These are phyloP conservation scores for Macrolepiota fuliginosa DNA, from an alignment of 768 basidiomycete species.

Conservation along the genomic window DNA sequence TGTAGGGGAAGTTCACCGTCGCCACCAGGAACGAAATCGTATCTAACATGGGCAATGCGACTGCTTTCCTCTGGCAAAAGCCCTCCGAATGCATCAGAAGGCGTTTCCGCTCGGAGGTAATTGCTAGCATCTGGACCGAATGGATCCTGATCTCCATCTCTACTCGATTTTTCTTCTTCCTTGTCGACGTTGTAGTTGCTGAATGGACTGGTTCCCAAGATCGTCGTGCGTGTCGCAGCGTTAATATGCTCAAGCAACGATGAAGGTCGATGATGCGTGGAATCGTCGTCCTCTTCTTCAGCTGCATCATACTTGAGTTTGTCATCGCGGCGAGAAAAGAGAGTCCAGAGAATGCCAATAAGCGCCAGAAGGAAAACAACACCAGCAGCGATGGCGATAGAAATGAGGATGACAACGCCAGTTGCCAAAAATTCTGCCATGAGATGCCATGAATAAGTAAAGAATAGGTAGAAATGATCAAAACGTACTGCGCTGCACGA, in stretches of 20 bases:
- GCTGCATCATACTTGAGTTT: constrained; percentile 59
- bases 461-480: background rate
- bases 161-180: constrained; percentile 46
- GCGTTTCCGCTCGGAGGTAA: constrained; percentile 79
- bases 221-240: constrained; percentile 82
- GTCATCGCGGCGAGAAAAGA: constrained; percentile 82
- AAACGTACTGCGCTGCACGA: constrained; percentile 63
- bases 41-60: constrained; percentile 76
- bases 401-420: constrained; percentile 94
- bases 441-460: constrained; percentile 14
- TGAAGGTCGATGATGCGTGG: constrained; percentile 76
- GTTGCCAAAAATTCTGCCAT: constrained; percentile 78
- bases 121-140: constrained; percentile 76
- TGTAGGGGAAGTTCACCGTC: constrained; percentile 75
- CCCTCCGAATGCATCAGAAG: constrained; percentile 68
- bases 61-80: constrained; percentile 64
- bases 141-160: constrained; percentile 45
- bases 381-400: constrained; percentile 94
- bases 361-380: constrained; percentile 86
- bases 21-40: constrained; percentile 76
- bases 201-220: constrained; percentile 53
- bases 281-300: constrained; percentile 73
- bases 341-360: constrained; percentile 84
- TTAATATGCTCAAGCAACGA: constrained; percentile 90
- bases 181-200: constrained; percentile 46